Percentiles rank a stretch among this genome's conserved stretches.
Conservation (phyloP, 495 filamentous ascomycete genomes). For the Talaromyces thailandensis region DNA sequence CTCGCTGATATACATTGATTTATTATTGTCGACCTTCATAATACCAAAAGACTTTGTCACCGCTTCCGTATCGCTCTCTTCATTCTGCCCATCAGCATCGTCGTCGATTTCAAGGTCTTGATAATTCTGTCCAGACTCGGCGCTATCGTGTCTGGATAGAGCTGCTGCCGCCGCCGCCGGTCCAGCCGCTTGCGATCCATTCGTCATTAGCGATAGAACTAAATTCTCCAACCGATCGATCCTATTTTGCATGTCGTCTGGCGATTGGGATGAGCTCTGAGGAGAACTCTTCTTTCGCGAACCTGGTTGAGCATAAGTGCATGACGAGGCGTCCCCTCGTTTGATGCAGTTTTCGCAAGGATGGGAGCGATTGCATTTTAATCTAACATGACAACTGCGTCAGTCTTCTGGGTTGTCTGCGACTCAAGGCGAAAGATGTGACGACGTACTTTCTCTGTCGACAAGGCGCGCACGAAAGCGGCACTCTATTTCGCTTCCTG, state of each 20-base stretch:
- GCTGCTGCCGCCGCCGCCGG: conserved; percentile 55
- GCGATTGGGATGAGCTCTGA: conserved; percentile 46
- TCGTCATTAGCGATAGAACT: conserved; percentile 93
- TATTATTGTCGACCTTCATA: conserved; percentile 79
- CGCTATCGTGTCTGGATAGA: conserved; percentile 51
- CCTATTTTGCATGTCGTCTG: conserved; percentile 98
- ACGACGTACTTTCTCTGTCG: conserved; percentile 80
- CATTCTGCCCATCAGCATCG: conserved; percentile 32
- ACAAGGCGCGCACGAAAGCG: conserved; percentile 89
- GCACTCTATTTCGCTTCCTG: conserved; percentile 88
- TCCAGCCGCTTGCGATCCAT: conserved; percentile 59
- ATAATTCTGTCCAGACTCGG: conserved; percentile 32
- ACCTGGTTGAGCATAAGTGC: conserved; percentile 78
- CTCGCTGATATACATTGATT: conserved; percentile 78
- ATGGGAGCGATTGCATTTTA: conserved; percentile 89
- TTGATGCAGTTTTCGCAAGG: conserved; percentile 97
- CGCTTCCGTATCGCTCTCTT: conserved; percentile 82
- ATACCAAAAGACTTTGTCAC: conserved; percentile 78
- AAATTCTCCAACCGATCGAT: conserved; percentile 95
- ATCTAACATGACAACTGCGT: conserved; percentile 27
- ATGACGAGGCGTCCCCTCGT: conserved; percentile 72
- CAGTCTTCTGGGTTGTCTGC: background rate
- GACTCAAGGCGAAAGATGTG: background rate
- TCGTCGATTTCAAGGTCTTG: conserved; percentile 49
- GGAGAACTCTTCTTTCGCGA: conserved; percentile 65